Conservation (phyloP, 768 basidiomycete genomes). For the Lentinula boryana region DNA sequence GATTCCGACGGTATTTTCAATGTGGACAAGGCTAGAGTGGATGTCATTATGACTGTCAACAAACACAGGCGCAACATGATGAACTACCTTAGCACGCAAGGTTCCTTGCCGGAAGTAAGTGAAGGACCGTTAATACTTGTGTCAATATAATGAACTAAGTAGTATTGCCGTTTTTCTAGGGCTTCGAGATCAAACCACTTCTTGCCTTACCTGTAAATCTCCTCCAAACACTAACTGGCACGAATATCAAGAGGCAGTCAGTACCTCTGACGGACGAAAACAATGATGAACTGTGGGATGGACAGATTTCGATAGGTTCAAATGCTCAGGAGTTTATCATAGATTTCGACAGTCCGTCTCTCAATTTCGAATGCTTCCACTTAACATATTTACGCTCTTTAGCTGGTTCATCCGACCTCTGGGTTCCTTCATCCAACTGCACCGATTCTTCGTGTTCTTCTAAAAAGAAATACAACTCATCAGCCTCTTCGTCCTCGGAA, state of each 20-base stretch:
- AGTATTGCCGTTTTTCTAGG: neutral
- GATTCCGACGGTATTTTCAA: neutral
- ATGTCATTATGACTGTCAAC: neutral
- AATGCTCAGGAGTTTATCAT: neutral
- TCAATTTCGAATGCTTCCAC: neutral
- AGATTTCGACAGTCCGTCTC: conserved; percentile 1
- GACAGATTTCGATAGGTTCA: neutral
- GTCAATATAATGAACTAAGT: neutral
- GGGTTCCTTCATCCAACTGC: conserved; percentile 2
- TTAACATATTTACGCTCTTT: neutral
- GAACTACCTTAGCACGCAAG: conserved; percentile 1
- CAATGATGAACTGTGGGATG: conserved; percentile 19
- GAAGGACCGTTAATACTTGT: neutral
- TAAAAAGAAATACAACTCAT: neutral
- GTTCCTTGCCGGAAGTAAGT: neutral
- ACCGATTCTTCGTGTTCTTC: neutral
- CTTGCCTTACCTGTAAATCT: neutral
- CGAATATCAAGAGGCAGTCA: conserved; percentile 19
- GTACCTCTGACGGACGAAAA: conserved; percentile 29
- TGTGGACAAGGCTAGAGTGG: neutral
- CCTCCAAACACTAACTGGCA: neutral
- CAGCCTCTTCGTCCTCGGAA: neutral
- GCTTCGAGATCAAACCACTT: neutral
- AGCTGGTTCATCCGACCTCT: conserved; percentile 8
- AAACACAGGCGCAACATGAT: conserved; percentile 2